Base-by-base conservation (phyloP, 768 basidiomycete species). In the Arthromyces matolae region DNA sequence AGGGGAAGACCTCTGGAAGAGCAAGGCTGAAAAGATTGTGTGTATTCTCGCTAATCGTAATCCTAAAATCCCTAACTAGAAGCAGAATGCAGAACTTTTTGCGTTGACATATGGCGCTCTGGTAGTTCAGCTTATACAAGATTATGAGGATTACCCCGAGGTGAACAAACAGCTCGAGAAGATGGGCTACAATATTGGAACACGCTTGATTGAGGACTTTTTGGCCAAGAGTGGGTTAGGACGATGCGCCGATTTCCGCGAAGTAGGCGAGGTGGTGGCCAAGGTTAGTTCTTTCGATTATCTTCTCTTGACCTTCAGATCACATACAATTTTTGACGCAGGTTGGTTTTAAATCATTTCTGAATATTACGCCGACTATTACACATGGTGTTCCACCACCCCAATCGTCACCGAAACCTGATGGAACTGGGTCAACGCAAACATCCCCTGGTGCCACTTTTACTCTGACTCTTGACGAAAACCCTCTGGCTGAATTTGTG, bases 121-220 rank as follows among this genome's bases (percentile, higher is more conserved):
- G 42, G 96, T 99, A 39, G 93, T 98, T 27, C 96, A 99, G 70
- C 80, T 99, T 52, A 93, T 98, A 53, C 96, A 98, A 63, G 96
- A 99, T 67, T 98, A 97, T 61, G 96, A 99, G 61, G 94, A 99
- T 72, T 98, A 96, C 63, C 78, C 78, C 12, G 92, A 95, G 64
- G 89, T 92, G 53, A 92, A 92, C 67, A 94, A 91, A 65, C 94
- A 99, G 65, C 84, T 99, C 3, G 95, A 99, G 60, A 95, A 93
- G 72, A 98, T 97, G 95, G 96, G 96, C 3, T 97, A 96, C 68
- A 96, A 94, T 63, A 98, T 99, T 50, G 96, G 96, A 22, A 95
- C 86, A 19, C 77, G 96, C 31, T 71, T 99, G 45, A 96, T 99
- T 48, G 96, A 99, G 63, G 96, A 99, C 63, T 96, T 99, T 61